A percentile compares a stretch with the other conserved stretches of the same genome.
phyloP scores from a whole-genome alignment of 768 basidiomycete genomes.

The Gymnopilus junonius region DNA sequence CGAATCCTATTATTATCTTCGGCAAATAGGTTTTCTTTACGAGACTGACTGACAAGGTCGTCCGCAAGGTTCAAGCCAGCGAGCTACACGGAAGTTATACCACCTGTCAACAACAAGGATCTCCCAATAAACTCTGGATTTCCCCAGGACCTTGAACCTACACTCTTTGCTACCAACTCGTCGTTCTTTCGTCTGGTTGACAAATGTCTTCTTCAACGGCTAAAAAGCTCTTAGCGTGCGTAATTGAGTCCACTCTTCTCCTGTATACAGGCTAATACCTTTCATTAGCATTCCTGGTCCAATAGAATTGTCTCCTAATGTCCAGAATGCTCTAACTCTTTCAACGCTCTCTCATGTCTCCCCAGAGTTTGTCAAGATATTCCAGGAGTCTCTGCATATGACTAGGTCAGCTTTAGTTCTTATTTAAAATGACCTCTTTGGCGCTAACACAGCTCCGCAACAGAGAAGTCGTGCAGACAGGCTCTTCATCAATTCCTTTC shows the following conservation, averaged over 20 bases:
- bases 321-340: slow-evolving; percentile 82
- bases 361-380: slow-evolving; percentile 79
- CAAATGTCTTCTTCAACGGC: slow-evolving; percentile 5
- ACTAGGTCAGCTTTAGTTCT: slow-evolving; percentile 46
- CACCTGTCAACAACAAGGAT: background rate
- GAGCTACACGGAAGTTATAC: slow-evolving; percentile 11
- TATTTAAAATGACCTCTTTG: background rate
- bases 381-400: slow-evolving; percentile 80
- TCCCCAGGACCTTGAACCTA: background rate
- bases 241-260: background rate
- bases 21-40: background rate
- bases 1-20: slow-evolving; percentile 16
- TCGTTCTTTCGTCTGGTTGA: background rate
- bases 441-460: background rate
- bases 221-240: slow-evolving; percentile 16
- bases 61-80: slow-evolving; percentile 11
- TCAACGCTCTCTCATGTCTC: slow-evolving; percentile 82
- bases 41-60: background rate
- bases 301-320: slow-evolving; percentile 55
- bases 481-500: slow-evolving; percentile 62
- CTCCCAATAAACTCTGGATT: background rate
- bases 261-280: background rate
- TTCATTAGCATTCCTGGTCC: slow-evolving; percentile 53
- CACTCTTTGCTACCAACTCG: background rate
- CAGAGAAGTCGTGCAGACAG: slow-evolving; percentile 72